phyloP scores from a whole-genome alignment of 1,284 basidiomycete genomes.

The Serendipita sp. region DNA sequence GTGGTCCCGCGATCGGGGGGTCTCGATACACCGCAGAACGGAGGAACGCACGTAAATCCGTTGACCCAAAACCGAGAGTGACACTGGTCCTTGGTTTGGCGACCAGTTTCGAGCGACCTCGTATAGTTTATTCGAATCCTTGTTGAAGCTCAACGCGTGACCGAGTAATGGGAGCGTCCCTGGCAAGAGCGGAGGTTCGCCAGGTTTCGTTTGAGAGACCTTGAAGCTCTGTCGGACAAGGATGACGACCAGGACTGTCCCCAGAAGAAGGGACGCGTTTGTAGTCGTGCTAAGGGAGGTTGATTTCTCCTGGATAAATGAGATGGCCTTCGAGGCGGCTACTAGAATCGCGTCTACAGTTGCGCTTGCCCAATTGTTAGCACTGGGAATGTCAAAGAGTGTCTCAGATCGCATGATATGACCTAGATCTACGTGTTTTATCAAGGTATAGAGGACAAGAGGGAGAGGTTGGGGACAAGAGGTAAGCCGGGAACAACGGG shows the following conservation, averaged over 20 bases:
- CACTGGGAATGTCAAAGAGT: no score
- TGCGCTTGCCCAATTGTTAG: no score
- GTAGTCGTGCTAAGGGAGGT: background rate
- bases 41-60: background rate
- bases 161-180: background rate
- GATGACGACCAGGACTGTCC: background rate
- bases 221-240: background rate
- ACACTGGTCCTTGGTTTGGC: background rate
- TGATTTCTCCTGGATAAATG: no score
- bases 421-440: no score
- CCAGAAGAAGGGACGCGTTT: background rate
- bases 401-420: no score
- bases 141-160: background rate
- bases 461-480: no score
- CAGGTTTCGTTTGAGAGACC: background rate
- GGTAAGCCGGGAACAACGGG: no score
- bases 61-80: background rate
- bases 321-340: no score
- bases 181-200: background rate
- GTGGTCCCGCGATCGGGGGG: no score
- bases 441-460: no score
- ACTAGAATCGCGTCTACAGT: no score
- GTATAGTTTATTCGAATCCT: background rate
- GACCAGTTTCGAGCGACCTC: background rate
- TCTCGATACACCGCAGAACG: background rate